Percentiles rank a stretch among this genome's conserved stretches.
phyloP scores from a whole-genome alignment of 2,329 filamentous ascomycete species.

The Alternaria triticimaculans region DNA sequence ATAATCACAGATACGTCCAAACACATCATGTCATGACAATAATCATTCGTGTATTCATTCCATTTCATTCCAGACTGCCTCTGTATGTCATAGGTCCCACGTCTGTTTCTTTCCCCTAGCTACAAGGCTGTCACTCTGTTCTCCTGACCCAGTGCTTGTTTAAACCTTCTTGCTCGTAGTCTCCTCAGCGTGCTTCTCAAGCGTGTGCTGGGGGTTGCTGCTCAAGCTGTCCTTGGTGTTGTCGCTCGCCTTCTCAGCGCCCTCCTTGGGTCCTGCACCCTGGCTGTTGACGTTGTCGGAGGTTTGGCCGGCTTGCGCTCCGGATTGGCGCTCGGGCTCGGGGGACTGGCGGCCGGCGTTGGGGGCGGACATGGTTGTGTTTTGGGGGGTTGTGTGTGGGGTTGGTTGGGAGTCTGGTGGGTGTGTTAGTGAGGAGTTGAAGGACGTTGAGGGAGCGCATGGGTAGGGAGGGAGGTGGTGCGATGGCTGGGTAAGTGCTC shows the following conservation, averaged over 20 bases:
- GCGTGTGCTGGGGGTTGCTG: constrained; percentile 70
- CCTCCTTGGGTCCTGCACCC: constrained; percentile 46
- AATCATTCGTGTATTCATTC: neutral
- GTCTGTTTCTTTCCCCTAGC: too few species aligned
- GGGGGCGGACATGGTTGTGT: constrained; percentile 65
- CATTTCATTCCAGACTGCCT: neutral
- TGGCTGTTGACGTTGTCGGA: constrained; percentile 65
- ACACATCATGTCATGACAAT: neutral
- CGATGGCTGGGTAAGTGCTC: neutral
- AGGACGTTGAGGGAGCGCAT: neutral
- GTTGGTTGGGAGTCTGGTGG: neutral
- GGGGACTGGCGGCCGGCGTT: constrained; percentile 78
- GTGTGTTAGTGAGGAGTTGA: neutral
- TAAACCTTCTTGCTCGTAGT: constrained; percentile 64
- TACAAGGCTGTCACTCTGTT: too few species aligned
- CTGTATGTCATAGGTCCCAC: neutral
- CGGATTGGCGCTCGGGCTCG: constrained; percentile 70
- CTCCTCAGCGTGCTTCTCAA: constrained; percentile 66
- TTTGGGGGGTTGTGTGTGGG: neutral
- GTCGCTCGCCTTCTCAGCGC: constrained; percentile 59
- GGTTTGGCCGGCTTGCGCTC: constrained; percentile 66
- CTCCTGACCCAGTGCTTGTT: too few species aligned
- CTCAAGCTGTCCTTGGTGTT: constrained; percentile 53
- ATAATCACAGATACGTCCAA: neutral
- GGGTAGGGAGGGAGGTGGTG: neutral